Evolutionary conservation across 805 yeast species (phyloP).

Genomic region (Candida bentonensis): DNA sequence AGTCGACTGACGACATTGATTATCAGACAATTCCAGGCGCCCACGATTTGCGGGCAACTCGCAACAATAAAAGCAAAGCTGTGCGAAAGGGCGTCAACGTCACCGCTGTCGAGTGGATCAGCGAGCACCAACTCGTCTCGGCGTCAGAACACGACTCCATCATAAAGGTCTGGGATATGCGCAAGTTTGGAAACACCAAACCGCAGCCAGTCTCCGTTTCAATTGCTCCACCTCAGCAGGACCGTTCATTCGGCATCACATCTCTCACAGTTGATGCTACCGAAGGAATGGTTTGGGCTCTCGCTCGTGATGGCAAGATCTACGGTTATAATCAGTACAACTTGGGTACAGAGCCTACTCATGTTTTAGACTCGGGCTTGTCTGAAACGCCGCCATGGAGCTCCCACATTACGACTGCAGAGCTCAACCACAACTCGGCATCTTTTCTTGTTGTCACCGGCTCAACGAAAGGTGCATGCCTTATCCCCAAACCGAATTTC

Average conservation of each 20-base stretch:
- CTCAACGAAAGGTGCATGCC: background rate
- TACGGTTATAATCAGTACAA: slow-evolving; percentile 1
- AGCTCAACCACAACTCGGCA: background rate
- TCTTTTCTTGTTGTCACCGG: background rate
- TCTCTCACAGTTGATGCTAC: slow-evolving; percentile 9
- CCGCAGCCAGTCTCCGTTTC: background rate
- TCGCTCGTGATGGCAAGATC: slow-evolving; percentile 9
- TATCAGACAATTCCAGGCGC: background rate
- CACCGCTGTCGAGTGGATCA: slow-evolving; percentile 14
- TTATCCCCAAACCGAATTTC: background rate
- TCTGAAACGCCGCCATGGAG: background rate
- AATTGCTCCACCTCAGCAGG: slow-evolving; percentile 3
- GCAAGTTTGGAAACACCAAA: slow-evolving; percentile 6
- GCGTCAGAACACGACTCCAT: slow-evolving; percentile 9
- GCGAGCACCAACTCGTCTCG: slow-evolving; percentile 9
- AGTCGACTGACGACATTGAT: background rate
- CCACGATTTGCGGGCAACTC: background rate
- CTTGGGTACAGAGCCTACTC: background rate
- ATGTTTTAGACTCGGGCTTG: background rate
- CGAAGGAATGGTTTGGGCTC: slow-evolving; percentile 13
- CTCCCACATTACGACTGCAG: background rate
- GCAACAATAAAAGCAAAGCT: background rate
- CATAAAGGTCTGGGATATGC: slow-evolving; percentile 17
- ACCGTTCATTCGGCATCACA: slow-evolving; percentile 8
- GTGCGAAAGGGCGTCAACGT: slow-evolving; percentile 1